Base-by-base conservation (phyloP, 345 rosid species). In the Arabis hirsuta region DNA sequence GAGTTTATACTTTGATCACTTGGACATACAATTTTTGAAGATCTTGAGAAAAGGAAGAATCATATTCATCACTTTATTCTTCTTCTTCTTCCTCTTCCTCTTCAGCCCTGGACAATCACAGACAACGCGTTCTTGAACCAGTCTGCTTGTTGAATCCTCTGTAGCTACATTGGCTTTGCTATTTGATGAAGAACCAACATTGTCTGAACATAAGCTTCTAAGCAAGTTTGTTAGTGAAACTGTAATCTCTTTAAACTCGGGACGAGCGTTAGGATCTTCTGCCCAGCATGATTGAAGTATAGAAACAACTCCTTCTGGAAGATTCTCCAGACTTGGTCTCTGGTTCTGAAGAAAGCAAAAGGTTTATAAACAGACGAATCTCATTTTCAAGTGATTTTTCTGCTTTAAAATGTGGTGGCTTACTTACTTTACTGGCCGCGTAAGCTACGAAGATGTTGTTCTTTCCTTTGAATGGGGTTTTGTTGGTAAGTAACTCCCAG, bases 401-500 rank as follows among this genome's bases (percentile, higher is more conserved):
- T 62, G 71, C 7, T 14, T 27, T 4, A 11, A 22, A 2, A 4
- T 32, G 46, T 60, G 31, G 56, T 34, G 4, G 32, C 52, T n/a
- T 38, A 27, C 88, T 56, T 84, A 85, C 89, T 51, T 84, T 81
- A 45, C 83, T 67, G 22, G 83, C 81, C 54, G 89, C 92, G 70
- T 84, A 90, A 50, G 92, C 91, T 2, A 80, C 83, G 7, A 69
- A 51, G 4, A 87, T 47, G 63, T 72, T 77, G 52, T 67, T 65
- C 55, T 79, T 77, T 52, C 92, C 96, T 44, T 86, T 79, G 74
- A 83, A 90, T 45, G 92, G 96, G 60, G 76, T 62, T 81, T 79
- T 78, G 73, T 87, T 90, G 6, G 88, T 83, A 39, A 87, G 84
- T 73, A 90, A 22, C 79, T 90, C 96, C 96, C 96, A 90, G 51